Evolutionary conservation across 2,329 filamentous ascomycete genomes (phyloP).

Genomic region (Pezicula rhizophila): DNA sequence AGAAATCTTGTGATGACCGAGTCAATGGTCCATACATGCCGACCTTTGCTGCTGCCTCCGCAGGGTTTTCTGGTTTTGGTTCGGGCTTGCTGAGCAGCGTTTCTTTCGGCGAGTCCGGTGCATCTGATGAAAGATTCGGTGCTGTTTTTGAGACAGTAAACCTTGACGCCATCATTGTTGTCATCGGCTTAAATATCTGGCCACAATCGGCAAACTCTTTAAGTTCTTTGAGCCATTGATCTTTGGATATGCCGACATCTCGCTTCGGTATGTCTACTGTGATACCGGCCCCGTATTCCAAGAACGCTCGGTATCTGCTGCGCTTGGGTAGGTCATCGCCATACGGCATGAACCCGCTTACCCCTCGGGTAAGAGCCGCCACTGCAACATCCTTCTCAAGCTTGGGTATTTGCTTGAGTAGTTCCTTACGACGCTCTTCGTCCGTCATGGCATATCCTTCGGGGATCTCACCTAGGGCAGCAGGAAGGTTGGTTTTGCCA

Average conservation of each 20-base stretch:
- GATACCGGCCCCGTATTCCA: conserved; percentile 69
- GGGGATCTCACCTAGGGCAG: conserved; percentile 69
- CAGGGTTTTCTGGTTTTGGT: conserved; percentile 64
- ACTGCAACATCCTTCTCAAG: conserved; percentile 62
- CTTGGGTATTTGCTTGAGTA: conserved; percentile 54
- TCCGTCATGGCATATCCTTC: conserved; percentile 56
- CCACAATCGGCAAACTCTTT: conserved; percentile 66
- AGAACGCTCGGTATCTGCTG: conserved; percentile 71
- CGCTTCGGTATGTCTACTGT: conserved; percentile 50
- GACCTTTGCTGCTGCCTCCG: conserved; percentile 78
- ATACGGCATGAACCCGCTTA: conserved; percentile 73
- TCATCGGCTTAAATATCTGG: conserved; percentile 84
- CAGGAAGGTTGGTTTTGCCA: conserved; percentile 71
- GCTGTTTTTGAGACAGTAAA: conserved; percentile 69
- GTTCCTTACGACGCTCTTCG: conserved; percentile 53
- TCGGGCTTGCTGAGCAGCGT: conserved; percentile 40
- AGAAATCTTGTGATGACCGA: conserved; percentile 63
- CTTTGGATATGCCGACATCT: conserved; percentile 39
- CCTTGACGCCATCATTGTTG: conserved; percentile 84
- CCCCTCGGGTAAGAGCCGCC: conserved; percentile 61
- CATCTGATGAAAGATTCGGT: conserved; percentile 33
- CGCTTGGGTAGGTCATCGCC: conserved; percentile 75
- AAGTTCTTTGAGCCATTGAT: conserved; percentile 77
- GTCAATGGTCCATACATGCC: conserved; percentile 94
- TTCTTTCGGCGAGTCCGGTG: conserved; percentile 28